Percentiles rank a stretch among this genome's conserved stretches.
phyloP scores from a whole-genome alignment of 768 basidiomycete genomes.

The Megacollybia marginata region DNA sequence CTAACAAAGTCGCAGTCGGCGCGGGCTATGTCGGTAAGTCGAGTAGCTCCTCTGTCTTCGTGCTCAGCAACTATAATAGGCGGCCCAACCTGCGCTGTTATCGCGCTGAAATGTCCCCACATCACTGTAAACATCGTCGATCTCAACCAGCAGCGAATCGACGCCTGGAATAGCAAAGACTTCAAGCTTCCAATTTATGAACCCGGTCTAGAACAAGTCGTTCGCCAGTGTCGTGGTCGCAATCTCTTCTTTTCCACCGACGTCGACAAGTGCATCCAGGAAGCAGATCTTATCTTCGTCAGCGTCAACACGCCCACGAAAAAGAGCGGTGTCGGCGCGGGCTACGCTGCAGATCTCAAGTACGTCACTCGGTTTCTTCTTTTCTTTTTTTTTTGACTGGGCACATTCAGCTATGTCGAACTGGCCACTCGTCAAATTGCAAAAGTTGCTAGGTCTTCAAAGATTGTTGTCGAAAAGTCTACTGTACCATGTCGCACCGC shows the following conservation, averaged over 20 bases:
- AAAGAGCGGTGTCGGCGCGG: conserved; percentile 95
- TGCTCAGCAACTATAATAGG: conserved; percentile 35
- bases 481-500: conserved; percentile 98
- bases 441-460: conserved; percentile 78
- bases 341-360: conserved; percentile 98
- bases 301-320: conserved; percentile 99
- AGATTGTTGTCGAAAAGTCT: conserved; percentile 99
- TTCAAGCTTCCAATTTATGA: conserved; percentile 94
- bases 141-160: conserved; percentile 88
- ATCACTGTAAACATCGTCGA: conserved; percentile 97
- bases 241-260: conserved; percentile 98
- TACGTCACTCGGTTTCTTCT: conserved; percentile 34
- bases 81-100: conserved; percentile 93
- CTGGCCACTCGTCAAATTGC: conserved; percentile 96
- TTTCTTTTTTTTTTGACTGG: conserved; percentile 5
- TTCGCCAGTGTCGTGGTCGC: conserved; percentile 79
- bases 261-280: conserved; percentile 85
- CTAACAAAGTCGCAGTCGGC: conserved; percentile 45
- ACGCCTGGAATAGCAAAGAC: conserved; percentile 91
- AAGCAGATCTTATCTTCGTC: conserved; percentile 98
- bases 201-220: conserved; percentile 89
- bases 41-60: conserved; percentile 1
- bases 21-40: conserved; percentile 88
- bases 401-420: conserved; percentile 77
- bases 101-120: conserved; percentile 88